Evolutionary conservation across 1,284 basidiomycete species (phyloP).

Genomic region (Agroathelia rolfsii): DNA sequence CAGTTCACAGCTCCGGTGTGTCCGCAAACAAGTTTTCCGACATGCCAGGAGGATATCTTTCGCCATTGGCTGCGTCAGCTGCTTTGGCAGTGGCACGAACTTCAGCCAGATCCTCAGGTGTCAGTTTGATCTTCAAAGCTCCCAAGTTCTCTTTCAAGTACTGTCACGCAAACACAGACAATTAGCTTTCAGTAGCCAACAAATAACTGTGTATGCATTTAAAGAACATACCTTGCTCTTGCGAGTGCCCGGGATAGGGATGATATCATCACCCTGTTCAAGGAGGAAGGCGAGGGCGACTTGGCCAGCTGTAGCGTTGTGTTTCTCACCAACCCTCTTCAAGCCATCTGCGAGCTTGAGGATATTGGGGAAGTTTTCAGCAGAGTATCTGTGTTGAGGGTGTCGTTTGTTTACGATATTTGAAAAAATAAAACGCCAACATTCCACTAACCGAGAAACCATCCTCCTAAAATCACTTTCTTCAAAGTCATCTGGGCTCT

Average conservation of each 20-base stretch:
- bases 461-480: conserved; percentile 35
- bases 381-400: conserved; percentile 13
- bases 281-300: conserved; percentile 41
- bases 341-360: conserved; percentile 29
- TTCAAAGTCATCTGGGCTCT: conserved; percentile 40
- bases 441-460: conserved; percentile 23
- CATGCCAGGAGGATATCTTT: conserved; percentile 8
- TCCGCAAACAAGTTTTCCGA: no score
- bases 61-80: conserved; percentile 15
- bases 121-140: conserved; percentile 26
- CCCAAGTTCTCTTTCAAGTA: conserved; percentile 33
- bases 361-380: conserved; percentile 38
- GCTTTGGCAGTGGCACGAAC: conserved; percentile 26
- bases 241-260: conserved; percentile 34
- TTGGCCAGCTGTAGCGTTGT: conserved; percentile 32
- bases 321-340: conserved; percentile 21
- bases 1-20: no score
- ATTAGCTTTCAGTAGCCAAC: neutral
- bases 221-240: conserved; percentile 25
- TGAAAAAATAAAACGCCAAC: conserved; percentile 1
- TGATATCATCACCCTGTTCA: conserved; percentile 28
- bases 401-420: no score
- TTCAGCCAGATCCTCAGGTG: conserved; percentile 24
- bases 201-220: neutral
- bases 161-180: conserved; percentile 13